phyloP scores from a whole-genome alignment of 306 rosid genomes.

The Cicer pinnatifidum region DNA sequence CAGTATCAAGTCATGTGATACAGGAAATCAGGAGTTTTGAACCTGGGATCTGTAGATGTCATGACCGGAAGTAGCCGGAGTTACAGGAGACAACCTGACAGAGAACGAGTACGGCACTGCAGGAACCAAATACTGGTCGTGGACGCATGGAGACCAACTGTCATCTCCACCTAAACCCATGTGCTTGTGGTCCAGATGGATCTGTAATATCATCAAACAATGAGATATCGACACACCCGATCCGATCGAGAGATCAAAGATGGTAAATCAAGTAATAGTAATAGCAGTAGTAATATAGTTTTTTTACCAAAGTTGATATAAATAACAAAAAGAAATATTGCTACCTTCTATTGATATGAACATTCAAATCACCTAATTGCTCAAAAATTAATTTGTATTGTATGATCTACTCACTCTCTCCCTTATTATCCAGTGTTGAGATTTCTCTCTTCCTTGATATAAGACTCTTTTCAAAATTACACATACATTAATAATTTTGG shows the following conservation, averaged over 20 bases:
- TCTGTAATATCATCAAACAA: constrained; percentile 53
- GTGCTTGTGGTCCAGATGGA: constrained; percentile 94
- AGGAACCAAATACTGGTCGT: constrained; percentile 64
- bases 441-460: too few relatives aligned
- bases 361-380: background rate
- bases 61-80: constrained; percentile 59
- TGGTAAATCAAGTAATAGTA: background rate
- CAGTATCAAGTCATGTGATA: background rate
- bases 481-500: too few relatives aligned
- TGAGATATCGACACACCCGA: background rate
- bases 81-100: constrained; percentile 64
- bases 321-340: background rate
- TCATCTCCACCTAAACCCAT: constrained; percentile 97
- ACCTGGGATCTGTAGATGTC: constrained; percentile 74
- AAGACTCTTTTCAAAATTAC: too few relatives aligned
- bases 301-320: too few relatives aligned
- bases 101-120: constrained; percentile 69
- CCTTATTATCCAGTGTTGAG: too few relatives aligned
- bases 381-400: too few relatives aligned
- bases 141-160: constrained; percentile 93
- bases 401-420: too few relatives aligned
- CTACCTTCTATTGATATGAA: background rate
- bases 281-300: background rate
- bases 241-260: background rate
- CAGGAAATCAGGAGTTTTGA: constrained; percentile 45